Base-by-base conservation (phyloP, 2,329 filamentous ascomycete species). In the Hortaea sp. region DNA sequence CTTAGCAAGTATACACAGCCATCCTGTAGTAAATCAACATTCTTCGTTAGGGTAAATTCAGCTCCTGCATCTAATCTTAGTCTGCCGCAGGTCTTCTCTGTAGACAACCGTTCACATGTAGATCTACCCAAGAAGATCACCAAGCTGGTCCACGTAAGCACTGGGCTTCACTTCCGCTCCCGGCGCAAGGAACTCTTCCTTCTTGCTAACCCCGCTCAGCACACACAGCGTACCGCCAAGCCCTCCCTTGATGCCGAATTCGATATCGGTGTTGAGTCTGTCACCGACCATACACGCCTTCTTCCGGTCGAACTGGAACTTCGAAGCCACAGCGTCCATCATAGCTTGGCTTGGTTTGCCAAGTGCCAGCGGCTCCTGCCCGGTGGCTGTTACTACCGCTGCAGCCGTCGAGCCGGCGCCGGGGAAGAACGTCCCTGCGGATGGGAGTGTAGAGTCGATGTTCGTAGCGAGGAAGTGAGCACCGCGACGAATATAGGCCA, bases 271-370 rank as follows among this genome's bases (percentile, higher is more conserved):
- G 65, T 97, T 86, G 53, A 95, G 72, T 29, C 92, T 77, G 66
- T 98, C 92, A 5, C 92, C 92, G 39, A 98, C 78, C 92, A 98
- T 98, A 68, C 92, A 97, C 1, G 92, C 86, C 56, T 81, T 81
- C 49, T 75, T 78, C 34, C 89, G 78, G 64, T 97, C 82, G 45
- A 98, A 84, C 55, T 85, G 76, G 66, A 97, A 95, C 67, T 94
- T 95, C 48, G 90, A 90, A 72, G 97, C 90, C 47, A 98, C 85
- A 3, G 92, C 88, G 65, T 97, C 90, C 90, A 98, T 95, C 92
- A 98, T 98, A 4, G 90, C 90, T 71, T 95, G 88, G 63, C 88
- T 95, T 3, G 92, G 92, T 70, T 98, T 98, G 0, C 92, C 92
- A 37, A 97, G 70, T 3, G 86, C 81, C 30, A 88, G 68, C 1